phyloP scores from a whole-genome alignment of 208 protist genomes.

The Acanthamoeba culbertsoni region DNA sequence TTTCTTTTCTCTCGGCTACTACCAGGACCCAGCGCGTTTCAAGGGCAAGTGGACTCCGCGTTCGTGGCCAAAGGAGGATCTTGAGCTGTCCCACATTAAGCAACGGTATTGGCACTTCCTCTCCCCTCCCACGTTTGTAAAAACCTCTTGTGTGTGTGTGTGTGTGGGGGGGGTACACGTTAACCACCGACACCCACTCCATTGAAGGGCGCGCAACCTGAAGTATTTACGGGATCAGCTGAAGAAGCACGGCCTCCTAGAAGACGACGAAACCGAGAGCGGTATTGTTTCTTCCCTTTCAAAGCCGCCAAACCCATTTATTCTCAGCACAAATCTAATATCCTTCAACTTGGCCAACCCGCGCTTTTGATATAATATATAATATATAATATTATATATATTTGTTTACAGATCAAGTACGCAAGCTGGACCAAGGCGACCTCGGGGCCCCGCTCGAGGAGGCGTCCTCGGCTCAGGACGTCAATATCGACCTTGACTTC shows the following conservation, averaged over 20 bases:
- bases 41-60: slow-evolving; percentile 48
- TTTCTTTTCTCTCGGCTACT: too few relatives aligned
- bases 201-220: slow-evolving; percentile 20
- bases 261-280: background rate
- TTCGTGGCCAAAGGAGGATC: slow-evolving; percentile 17
- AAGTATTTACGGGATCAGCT: slow-evolving; percentile 21
- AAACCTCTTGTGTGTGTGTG: background rate
- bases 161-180: too few relatives aligned
- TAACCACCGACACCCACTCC: too few relatives aligned
- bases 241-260: slow-evolving; percentile 46
- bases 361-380: too few relatives aligned
- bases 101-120: background rate
- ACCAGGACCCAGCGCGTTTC: slow-evolving; percentile 28
- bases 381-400: too few relatives aligned
- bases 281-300: background rate
- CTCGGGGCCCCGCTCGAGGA: too few relatives aligned
- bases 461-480: too few relatives aligned
- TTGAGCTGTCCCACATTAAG: slow-evolving; percentile 48
- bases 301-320: too few relatives aligned
- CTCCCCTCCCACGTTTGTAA: background rate
- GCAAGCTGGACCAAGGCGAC: background rate
- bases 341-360: too few relatives aligned
- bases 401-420: background rate
- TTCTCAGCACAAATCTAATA: too few relatives aligned
- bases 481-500: background rate